Evolutionary conservation across 768 basidiomycete genomes (phyloP).

Genomic region (Pilatotrama ljubarskyi): DNA sequence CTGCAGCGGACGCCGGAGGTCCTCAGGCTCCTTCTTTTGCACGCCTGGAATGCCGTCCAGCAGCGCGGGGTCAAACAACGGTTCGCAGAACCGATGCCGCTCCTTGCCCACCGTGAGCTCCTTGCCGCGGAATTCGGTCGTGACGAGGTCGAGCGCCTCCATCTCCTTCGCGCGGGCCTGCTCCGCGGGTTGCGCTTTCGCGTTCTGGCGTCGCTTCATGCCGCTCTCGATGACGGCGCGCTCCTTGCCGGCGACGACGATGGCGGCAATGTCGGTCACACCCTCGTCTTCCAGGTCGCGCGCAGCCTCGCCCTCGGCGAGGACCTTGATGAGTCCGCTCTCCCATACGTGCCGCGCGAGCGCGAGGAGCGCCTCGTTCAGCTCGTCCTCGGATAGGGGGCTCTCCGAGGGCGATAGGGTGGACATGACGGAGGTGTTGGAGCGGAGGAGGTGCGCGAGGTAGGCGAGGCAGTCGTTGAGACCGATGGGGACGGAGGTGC

Average conservation of each 20-base stretch:
- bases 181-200: slow-evolving; percentile 75
- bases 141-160: slow-evolving; percentile 80
- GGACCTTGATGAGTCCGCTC: slow-evolving; percentile 69
- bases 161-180: slow-evolving; percentile 81
- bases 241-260: slow-evolving; percentile 89
- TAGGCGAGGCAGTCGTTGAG: slow-evolving; percentile 71
- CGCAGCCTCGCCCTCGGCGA: slow-evolving; percentile 63
- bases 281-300: slow-evolving; percentile 52
- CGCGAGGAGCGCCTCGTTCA: slow-evolving; percentile 55
- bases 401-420: slow-evolving; percentile 54
- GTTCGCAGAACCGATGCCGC: slow-evolving; percentile 89
- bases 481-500: slow-evolving; percentile 62
- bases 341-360: slow-evolving; percentile 65
- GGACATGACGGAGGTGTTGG: slow-evolving; percentile 64
- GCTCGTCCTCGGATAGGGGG: slow-evolving; percentile 45
- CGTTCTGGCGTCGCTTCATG: slow-evolving; percentile 73
- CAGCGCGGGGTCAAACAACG: slow-evolving; percentile 74
- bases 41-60: slow-evolving; percentile 36
- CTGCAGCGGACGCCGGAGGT: slow-evolving; percentile 38
- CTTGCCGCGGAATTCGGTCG: slow-evolving; percentile 68
- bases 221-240: slow-evolving; percentile 84
- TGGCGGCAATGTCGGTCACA: slow-evolving; percentile 86
- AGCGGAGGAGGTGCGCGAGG: slow-evolving; percentile 69
- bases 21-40: slow-evolving; percentile 10
- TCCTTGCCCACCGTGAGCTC: slow-evolving; percentile 81